Evolutionary conservation across 345 rosid genomes (phyloP).

Genomic region (Citrus australasica): DNA sequence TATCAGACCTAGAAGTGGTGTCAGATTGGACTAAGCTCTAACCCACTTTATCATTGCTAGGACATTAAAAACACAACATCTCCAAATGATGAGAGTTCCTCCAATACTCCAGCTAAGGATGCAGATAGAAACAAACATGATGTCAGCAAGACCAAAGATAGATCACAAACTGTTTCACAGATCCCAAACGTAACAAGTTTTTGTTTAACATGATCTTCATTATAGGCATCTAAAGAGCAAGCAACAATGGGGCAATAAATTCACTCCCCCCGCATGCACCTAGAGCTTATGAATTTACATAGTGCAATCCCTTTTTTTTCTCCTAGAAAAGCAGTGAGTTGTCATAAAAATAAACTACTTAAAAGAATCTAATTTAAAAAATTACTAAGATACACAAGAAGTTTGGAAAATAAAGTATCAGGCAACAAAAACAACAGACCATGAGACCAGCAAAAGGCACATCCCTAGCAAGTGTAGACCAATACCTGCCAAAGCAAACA

Average conservation of each 20-base stretch:
- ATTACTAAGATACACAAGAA: neutral
- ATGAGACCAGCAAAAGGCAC: slow-evolving; percentile 95
- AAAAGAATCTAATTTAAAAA: neutral
- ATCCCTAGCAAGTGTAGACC: slow-evolving; percentile 95
- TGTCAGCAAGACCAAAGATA: neutral
- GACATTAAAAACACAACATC: neutral
- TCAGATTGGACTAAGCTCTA: no score
- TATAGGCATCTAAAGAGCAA: neutral
- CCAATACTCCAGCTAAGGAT: neutral
- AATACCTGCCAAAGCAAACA: slow-evolving; percentile 49
- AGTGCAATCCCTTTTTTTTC: neutral
- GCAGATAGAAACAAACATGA: neutral
- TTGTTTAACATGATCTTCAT: neutral
- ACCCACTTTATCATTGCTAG: no score
- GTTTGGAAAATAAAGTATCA: neutral
- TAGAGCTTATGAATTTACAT: neutral
- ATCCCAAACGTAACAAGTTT: neutral
- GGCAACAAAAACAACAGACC: slow-evolving; percentile 41
- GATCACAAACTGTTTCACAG: neutral
- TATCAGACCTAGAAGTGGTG: neutral
- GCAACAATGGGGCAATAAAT: neutral
- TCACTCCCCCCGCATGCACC: neutral
- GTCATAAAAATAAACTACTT: neutral
- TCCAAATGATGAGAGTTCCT: neutral
- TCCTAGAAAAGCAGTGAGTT: neutral